A percentile compares a stretch with the other conserved stretches of the same genome.
Evolutionary conservation across 2,329 filamentous ascomycete genomes (phyloP).

Genomic region (Microdochium bolleyi): DNA sequence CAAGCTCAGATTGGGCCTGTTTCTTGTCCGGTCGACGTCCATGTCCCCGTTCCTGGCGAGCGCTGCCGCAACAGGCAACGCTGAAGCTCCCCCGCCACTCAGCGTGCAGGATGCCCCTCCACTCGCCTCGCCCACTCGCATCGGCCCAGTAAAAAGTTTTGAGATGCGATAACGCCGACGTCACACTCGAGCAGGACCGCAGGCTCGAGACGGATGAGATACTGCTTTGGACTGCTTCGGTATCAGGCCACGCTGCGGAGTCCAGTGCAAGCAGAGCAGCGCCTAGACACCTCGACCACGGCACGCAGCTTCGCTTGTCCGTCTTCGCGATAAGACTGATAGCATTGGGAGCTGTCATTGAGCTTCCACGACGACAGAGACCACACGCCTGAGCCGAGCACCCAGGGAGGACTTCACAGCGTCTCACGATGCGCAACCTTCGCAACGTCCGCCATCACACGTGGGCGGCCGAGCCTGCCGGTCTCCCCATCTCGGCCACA

Average conservation of each 20-base stretch:
- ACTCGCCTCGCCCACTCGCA: neutral
- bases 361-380: too few species aligned
- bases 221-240: too few species aligned
- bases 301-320: too few species aligned
- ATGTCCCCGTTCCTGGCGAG: neutral
- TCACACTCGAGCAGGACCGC: neutral
- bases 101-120: neutral
- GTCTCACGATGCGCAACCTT: conserved; percentile 72
- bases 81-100: neutral
- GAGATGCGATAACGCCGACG: neutral
- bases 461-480: conserved; percentile 38
- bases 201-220: too few species aligned
- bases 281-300: too few species aligned
- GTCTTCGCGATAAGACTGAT: too few species aligned
- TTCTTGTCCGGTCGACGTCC: too few species aligned
- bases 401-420: neutral
- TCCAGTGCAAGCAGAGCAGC: too few species aligned
- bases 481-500: conserved; percentile 59
- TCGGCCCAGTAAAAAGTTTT: neutral
- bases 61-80: neutral
- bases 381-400: too few species aligned
- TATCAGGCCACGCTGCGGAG: too few species aligned
- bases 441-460: conserved; percentile 65
- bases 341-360: too few species aligned
- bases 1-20: too few species aligned